Percentiles rank a stretch among this genome's conserved stretches.
phyloP scores from a whole-genome alignment of 2,329 filamentous ascomycete genomes.

The Fusarium phyllophilum region DNA sequence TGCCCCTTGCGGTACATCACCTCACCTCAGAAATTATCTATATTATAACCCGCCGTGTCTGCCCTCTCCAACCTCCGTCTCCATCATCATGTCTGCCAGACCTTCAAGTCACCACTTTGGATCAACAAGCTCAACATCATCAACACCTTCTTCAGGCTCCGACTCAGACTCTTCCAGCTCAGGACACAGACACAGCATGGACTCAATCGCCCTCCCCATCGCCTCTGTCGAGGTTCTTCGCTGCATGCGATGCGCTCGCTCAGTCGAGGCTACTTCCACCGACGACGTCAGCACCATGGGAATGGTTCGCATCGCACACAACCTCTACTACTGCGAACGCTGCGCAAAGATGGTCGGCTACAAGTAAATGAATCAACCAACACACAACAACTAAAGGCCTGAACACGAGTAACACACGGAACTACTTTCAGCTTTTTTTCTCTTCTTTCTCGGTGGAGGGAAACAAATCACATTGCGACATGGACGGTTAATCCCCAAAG shows the following conservation, averaged over 20 bases:
- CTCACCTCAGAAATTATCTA: slow-evolving; percentile 25
- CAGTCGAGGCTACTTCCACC: slow-evolving; percentile 69
- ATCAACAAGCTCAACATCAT: slow-evolving; percentile 38
- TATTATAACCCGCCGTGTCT: slow-evolving; percentile 34
- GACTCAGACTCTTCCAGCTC: slow-evolving; percentile 42
- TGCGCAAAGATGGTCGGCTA: slow-evolving; percentile 73
- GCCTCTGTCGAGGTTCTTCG: slow-evolving; percentile 69
- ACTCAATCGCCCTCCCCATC: slow-evolving; percentile 55
- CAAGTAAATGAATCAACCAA: slow-evolving; percentile 53
- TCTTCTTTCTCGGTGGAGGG: slow-evolving; percentile 14
- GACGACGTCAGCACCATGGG: slow-evolving; percentile 67
- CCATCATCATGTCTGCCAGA: slow-evolving; percentile 34
- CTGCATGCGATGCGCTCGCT: slow-evolving; percentile 70
- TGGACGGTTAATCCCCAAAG: slow-evolving; percentile 22
- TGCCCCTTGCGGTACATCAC: background rate
- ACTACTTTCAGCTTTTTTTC: slow-evolving; percentile 9
- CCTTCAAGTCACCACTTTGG: slow-evolving; percentile 37
- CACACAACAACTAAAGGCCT: background rate
- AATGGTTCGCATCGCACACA: slow-evolving; percentile 73
- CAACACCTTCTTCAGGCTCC: slow-evolving; percentile 31
- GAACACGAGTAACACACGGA: slow-evolving; percentile 18
- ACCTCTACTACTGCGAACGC: slow-evolving; percentile 73
- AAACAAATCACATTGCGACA: slow-evolving; percentile 21
- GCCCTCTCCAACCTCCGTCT: slow-evolving; percentile 15
- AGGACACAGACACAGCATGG: slow-evolving; percentile 59